A percentile compares a stretch with the other conserved stretches of the same genome.
Conservation (phyloP, 345 rosid species). For the Euphorbia pulcherrima region DNA sequence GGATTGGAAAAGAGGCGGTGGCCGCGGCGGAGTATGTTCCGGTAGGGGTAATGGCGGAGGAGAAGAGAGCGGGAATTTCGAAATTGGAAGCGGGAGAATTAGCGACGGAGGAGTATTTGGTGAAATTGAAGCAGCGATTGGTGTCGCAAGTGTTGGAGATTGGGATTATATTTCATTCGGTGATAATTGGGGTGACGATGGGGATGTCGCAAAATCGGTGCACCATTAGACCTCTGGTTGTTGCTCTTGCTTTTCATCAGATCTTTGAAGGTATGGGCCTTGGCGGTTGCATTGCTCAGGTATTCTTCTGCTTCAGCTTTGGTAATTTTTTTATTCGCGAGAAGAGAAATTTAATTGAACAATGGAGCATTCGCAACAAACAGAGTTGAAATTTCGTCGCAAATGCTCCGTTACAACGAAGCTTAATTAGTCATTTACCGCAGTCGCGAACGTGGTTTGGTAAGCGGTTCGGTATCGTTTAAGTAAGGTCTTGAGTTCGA, state of each 20-base stretch:
- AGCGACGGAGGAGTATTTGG: conserved; percentile 32
- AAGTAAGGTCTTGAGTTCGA: too few species aligned
- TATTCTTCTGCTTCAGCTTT: conserved; percentile 21
- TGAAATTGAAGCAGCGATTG: conserved; percentile 67
- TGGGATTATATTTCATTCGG: conserved; percentile 91
- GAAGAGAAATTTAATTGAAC: too few species aligned
- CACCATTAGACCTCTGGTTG: conserved; percentile 79
- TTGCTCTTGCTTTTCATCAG: conserved; percentile 89
- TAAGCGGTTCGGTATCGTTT: too few species aligned
- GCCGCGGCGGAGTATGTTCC: conserved; percentile 30
- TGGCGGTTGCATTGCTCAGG: conserved; percentile 99
- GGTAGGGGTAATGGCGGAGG: conserved; percentile 43
- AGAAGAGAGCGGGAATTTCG: conserved; percentile 31
- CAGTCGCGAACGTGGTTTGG: too few species aligned
- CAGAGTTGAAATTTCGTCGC: too few species aligned
- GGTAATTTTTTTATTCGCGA: too few species aligned
- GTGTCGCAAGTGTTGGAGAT: conserved; percentile 91
- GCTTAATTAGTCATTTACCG: too few species aligned
- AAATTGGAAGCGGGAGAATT: conserved; percentile 28
- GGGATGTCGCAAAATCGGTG: conserved; percentile 97
- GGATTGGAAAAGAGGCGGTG: conserved; percentile 11
- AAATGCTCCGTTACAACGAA: too few species aligned
- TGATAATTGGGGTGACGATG: conserved; percentile 89
- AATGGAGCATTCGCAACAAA: too few species aligned
- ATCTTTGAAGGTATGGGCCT: conserved; percentile 95